A percentile compares a stretch with the other conserved stretches of the same genome.
Conservation (phyloP, 495 filamentous ascomycete species). For the Cercophora newfieldiana region DNA sequence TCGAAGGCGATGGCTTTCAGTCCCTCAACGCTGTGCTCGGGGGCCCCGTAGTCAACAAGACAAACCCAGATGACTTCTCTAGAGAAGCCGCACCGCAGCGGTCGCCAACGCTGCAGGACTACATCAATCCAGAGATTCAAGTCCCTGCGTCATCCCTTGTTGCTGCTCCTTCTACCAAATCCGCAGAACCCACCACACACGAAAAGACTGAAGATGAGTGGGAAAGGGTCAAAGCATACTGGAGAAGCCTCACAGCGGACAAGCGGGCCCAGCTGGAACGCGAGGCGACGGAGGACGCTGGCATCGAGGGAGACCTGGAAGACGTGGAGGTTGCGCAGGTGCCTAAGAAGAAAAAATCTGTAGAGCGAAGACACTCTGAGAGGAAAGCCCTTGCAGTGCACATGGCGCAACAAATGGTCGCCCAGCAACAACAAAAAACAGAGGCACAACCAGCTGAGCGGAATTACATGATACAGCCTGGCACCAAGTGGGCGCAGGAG, state of each 20-base stretch:
- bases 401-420: conserved; percentile 30
- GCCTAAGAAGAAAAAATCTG: conserved; percentile 44
- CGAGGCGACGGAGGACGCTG: conserved; percentile 52
- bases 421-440: conserved; percentile 20
- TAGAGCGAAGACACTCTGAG: conserved; percentile 32
- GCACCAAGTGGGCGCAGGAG: conserved; percentile 35
- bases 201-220: conserved; percentile 49
- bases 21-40: conserved; percentile 85
- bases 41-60: conserved; percentile 41
- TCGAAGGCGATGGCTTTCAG: conserved; percentile 72
- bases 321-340: conserved; percentile 32
- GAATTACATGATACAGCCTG: conserved; percentile 44
- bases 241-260: conserved; percentile 60
- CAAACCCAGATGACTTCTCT: background rate
- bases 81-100: conserved; percentile 4
- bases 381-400: conserved; percentile 30
- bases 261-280: conserved; percentile 57
- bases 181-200: background rate
- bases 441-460: conserved; percentile 27
- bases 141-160: conserved; percentile 18
- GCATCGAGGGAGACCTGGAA: conserved; percentile 46
- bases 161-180: conserved; percentile 15
- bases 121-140: conserved; percentile 10
- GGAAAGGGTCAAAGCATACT: conserved; percentile 63
- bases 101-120: conserved; percentile 13